A percentile compares a stretch with the other conserved stretches of the same genome.
These are phyloP conservation scores for Streptanthus diversifolius DNA, from an alignment of 345 rosid genomes.

Conservation along the genomic window DNA sequence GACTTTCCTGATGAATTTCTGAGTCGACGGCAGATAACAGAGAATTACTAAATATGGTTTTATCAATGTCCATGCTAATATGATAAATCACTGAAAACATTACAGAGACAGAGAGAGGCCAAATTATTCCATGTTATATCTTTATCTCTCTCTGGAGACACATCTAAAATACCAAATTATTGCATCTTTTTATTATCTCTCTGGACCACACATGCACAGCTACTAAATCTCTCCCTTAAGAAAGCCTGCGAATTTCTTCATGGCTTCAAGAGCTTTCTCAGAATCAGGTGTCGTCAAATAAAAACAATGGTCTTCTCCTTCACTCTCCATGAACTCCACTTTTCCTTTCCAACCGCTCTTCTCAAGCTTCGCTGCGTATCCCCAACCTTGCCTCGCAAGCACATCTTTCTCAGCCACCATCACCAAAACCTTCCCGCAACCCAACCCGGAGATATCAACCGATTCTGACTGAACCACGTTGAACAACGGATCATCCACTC, in stretches of 20 bases:
- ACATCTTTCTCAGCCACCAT: slow-evolving; percentile 47
- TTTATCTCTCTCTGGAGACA: too few species aligned
- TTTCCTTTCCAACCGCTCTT: not conserved
- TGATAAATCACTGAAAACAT: too few species aligned
- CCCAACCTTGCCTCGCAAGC: not conserved
- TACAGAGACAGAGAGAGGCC: not conserved
- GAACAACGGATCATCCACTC: slow-evolving; percentile 48
- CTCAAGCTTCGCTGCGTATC: not conserved
- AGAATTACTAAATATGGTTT: not conserved
- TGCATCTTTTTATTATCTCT: too few species aligned
- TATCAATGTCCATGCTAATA: too few species aligned
- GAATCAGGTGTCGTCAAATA: not conserved
- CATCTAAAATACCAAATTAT: too few species aligned
- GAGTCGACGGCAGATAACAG: not conserved
- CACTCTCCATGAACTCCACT: not conserved
- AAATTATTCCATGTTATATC: too few species aligned
- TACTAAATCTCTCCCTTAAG: not conserved
- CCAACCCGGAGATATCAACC: slow-evolving; percentile 36
- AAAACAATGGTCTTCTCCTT: not conserved
- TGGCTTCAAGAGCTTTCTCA: not conserved
- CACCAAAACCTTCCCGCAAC: slow-evolving; percentile 42
- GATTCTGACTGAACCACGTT: slow-evolving; percentile 44
- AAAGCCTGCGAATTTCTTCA: not conserved
- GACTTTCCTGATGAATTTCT: too few species aligned
- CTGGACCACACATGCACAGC: too few species aligned